Evolutionary conservation across 2,329 filamentous ascomycete genomes (phyloP), one percentile per base, ranked within the genome.

Genomic region (Scleromitrula shiraiana): DNA sequence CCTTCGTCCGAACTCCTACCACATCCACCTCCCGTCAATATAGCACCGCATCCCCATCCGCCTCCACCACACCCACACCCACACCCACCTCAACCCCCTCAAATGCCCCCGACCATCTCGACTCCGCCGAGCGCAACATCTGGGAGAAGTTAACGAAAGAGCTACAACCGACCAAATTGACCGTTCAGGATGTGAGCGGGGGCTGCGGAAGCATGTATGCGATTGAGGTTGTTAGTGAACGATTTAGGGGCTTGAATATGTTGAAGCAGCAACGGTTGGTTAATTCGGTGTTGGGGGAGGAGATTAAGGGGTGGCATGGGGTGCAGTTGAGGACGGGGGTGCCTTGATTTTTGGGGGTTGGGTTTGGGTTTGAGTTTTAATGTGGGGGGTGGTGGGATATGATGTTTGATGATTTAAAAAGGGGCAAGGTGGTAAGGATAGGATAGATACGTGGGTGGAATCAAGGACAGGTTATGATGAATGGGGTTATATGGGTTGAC

Each of bases 151-250:
- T 68, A 39, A 57, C 49, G 19, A 54, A 46, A n/a, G 57, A 62
- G 40, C 53, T 68, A 40, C 49, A 58, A 23, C 61, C 61, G 20
- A 55, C 51, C 30, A 57, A 56, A 40, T 49, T 68, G 33, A 59
- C 65, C 46, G 65, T 93, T 8, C 82, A 84, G 64, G 87, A 94
- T 67, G 79, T 93, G 43, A 88, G 83, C 20, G 87, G 88, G 50
- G 87, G 87, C 24, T 94, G 87, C 68, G 87, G 87, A 8, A 86
- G 82, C 62, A 93, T 93, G 88, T 93, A 93, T 68, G 83, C 81
- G 48, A 83, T 94, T 56, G 83, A 90, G 59, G 81, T 93, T 55
- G 76, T 80, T 40, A 86, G 83, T 7, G 73, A 80, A 39, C 75
- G 73, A 59, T 94, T 94, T 67, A 73, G 74, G 46, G 88, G 86